Evolutionary conservation across 257 asterid species (phyloP).

Genomic region (Voacanga thouarsii): DNA sequence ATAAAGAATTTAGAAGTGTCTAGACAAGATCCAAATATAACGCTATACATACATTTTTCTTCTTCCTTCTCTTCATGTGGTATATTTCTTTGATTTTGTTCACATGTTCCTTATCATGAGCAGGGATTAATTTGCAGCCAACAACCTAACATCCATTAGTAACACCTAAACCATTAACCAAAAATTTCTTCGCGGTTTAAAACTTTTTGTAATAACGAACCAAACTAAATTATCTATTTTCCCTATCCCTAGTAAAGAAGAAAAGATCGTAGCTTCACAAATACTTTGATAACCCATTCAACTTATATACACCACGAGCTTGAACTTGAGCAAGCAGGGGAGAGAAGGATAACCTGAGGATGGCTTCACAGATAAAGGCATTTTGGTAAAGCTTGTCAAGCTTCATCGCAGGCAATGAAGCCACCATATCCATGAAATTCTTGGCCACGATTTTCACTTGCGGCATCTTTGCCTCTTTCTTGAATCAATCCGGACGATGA

Average conservation of each 20-base stretch:
- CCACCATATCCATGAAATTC: constrained; percentile 99
- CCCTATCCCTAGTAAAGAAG: not conserved
- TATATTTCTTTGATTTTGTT: not conserved
- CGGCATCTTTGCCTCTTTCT: constrained; percentile 55
- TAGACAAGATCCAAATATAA: not conserved
- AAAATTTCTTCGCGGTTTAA: not conserved
- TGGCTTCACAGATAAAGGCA: constrained; percentile 90
- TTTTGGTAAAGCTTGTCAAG: constrained; percentile 86
- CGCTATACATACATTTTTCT: not conserved
- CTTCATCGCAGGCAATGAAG: constrained; percentile 87
- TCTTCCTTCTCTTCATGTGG: not conserved
- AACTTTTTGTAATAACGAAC: not conserved
- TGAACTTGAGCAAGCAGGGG: not conserved
- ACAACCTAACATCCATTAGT: not conserved
- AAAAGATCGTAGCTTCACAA: not conserved
- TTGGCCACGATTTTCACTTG: constrained; percentile 87
- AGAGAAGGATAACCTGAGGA: constrained; percentile 57
- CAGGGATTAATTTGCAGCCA: not conserved
- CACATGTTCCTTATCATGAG: not conserved
- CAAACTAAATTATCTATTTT: not conserved
- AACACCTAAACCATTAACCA: not conserved
- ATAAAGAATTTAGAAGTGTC: not conserved
- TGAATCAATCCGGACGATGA: not conserved
- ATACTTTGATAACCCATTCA: not conserved
- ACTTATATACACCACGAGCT: too few species aligned